Conservation (phyloP, 208 protist species). For the Herpetomonas tarakana region DNA sequence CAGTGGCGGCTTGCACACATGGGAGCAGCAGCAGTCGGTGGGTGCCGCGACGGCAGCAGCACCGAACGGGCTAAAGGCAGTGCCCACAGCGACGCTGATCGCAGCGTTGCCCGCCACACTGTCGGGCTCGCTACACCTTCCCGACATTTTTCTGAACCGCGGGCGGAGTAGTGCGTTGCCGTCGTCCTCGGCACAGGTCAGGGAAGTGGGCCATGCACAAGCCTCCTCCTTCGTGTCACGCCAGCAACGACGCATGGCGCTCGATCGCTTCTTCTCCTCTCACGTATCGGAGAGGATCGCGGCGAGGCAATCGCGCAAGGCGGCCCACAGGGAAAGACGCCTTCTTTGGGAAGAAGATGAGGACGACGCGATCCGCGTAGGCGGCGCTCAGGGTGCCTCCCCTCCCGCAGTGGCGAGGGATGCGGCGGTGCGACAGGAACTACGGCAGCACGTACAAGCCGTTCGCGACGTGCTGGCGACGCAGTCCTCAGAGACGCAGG, state of each 20-base stretch:
- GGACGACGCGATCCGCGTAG: background rate
- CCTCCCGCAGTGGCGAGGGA: too few relatives aligned
- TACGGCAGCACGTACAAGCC: too few relatives aligned
- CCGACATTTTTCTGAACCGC: background rate
- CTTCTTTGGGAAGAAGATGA: background rate
- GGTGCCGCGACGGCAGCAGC: background rate
- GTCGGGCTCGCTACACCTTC: background rate
- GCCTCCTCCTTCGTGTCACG: too few relatives aligned
- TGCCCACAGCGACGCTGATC: background rate
- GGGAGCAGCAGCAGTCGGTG: too few relatives aligned
- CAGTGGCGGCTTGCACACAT: too few relatives aligned
- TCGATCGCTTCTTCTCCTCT: slow-evolving; percentile 4
- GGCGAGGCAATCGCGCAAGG: background rate
- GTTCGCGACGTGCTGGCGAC: background rate
- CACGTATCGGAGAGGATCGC: slow-evolving; percentile 3
- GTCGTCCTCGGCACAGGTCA: too few relatives aligned
- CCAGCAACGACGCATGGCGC: background rate
- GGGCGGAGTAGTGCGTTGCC: background rate
- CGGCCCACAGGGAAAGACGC: background rate
- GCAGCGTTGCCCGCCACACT: background rate
- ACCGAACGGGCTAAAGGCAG: background rate
- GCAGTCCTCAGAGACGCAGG: background rate
- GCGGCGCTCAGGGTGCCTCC: too few relatives aligned
- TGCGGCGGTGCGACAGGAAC: too few relatives aligned
- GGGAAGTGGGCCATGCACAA: too few relatives aligned